Evolutionary conservation across 257 asterid genomes (phyloP).

Genomic region (Verbena officinalis): DNA sequence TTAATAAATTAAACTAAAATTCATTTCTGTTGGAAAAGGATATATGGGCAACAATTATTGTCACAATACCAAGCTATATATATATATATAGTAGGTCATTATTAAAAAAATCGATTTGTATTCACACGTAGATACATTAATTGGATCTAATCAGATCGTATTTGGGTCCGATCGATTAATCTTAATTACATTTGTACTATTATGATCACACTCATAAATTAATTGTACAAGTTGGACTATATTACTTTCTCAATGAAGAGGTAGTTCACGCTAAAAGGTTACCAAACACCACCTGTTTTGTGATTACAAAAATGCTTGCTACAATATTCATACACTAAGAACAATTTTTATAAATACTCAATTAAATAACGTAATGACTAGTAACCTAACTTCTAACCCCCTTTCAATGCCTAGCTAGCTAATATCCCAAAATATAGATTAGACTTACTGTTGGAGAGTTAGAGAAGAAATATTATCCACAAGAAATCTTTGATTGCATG

Average conservation of each 20-base stretch:
- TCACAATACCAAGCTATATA: too few species aligned
- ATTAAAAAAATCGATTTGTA: too few species aligned
- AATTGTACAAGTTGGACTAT: background rate
- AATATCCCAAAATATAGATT: background rate
- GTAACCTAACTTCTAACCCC: slow-evolving; percentile 32
- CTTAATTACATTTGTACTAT: too few species aligned
- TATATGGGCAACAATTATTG: too few species aligned
- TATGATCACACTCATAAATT: too few species aligned
- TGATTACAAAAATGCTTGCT: slow-evolving; percentile 2
- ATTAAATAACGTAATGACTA: slow-evolving; percentile 14
- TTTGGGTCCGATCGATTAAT: too few species aligned
- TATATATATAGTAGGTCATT: too few species aligned
- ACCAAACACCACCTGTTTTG: slow-evolving; percentile 4
- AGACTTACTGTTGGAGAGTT: slow-evolving; percentile 20
- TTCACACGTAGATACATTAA: too few species aligned
- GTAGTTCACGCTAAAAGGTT: background rate
- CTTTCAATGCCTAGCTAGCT: background rate
- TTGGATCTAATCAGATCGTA: too few species aligned
- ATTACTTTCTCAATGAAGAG: background rate
- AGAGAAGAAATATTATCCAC: slow-evolving; percentile 30
- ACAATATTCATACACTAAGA: background rate
- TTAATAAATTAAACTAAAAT: too few species aligned
- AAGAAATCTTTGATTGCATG: slow-evolving; percentile 23
- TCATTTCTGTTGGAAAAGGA: too few species aligned
- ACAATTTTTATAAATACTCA: slow-evolving; percentile 1